Percentiles rank a stretch among this genome's conserved stretches.
phyloP scores from a whole-genome alignment of 2,329 filamentous ascomycete genomes.

The Clathrospora elynae region DNA sequence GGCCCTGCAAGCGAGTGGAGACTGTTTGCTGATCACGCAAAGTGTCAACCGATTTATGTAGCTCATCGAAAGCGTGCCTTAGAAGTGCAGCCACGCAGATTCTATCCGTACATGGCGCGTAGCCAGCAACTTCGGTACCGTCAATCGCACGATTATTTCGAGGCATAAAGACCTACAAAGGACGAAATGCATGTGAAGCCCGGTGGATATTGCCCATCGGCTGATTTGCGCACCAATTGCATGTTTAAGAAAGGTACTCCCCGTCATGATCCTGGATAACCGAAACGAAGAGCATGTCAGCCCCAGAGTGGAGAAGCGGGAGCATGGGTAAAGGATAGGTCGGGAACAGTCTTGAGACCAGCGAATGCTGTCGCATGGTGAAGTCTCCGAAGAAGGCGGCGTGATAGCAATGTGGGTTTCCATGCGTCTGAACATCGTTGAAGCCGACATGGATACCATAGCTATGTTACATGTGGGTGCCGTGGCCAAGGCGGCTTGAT shows the following conservation, averaged over 20 bases:
- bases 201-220: constrained; percentile 16
- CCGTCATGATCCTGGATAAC: constrained; percentile 28
- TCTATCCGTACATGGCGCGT: constrained; percentile 6
- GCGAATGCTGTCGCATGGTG: constrained; percentile 20
- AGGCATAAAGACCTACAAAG: constrained; percentile 5
- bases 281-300: constrained; percentile 41
- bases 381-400: constrained; percentile 11
- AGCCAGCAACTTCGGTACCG: constrained; percentile 20
- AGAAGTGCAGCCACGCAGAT: constrained; percentile 28
- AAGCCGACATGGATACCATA: constrained; percentile 11
- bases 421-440: constrained; percentile 15
- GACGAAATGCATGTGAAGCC: background rate
- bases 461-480: constrained; percentile 22
- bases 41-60: constrained; percentile 35
- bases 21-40: constrained; percentile 46
- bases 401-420: constrained; percentile 18
- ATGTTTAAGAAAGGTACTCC: constrained; percentile 12
- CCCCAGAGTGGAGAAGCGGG: constrained; percentile 30
- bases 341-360: constrained; percentile 25
- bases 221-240: constrained; percentile 26
- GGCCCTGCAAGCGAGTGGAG: constrained; percentile 43
- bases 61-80: constrained; percentile 30
- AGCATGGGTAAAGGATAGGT: constrained; percentile 31
- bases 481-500: constrained; percentile 18
- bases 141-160: constrained; percentile 21